A percentile compares a stretch with the other conserved stretches of the same genome.
Evolutionary conservation across 2,329 filamentous ascomycete species (phyloP).

Genomic region (Paracoccidioides lutzii): DNA sequence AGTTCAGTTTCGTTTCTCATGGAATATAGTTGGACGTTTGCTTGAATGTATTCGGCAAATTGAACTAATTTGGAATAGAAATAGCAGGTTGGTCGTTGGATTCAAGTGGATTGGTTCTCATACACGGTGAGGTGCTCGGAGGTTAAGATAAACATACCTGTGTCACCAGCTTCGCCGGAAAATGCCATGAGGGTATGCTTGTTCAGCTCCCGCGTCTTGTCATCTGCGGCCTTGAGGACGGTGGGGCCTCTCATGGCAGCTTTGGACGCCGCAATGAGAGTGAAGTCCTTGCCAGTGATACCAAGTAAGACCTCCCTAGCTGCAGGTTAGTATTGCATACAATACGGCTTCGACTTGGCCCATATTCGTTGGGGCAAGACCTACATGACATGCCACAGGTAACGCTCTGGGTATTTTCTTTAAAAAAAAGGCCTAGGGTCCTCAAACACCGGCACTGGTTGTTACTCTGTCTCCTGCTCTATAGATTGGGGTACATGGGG

Average conservation of each 20-base stretch:
- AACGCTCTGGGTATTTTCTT: background rate
- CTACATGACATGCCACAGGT: background rate
- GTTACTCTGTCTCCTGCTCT: background rate
- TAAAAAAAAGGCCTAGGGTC: background rate
- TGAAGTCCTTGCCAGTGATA: slow-evolving; percentile 98
- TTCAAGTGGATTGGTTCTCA: background rate
- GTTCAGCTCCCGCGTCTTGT: slow-evolving; percentile 91
- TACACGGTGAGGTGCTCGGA: background rate
- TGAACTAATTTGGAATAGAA: slow-evolving; percentile 50
- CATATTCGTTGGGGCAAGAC: background rate
- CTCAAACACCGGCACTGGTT: background rate
- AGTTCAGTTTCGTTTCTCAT: slow-evolving; percentile 96
- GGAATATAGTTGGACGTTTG: slow-evolving; percentile 93
- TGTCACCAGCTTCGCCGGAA: slow-evolving; percentile 92
- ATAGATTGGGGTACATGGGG: background rate
- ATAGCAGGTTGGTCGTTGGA: background rate
- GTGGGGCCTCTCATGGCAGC: slow-evolving; percentile 96
- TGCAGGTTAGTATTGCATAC: background rate
- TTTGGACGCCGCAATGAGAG: slow-evolving; percentile 93
- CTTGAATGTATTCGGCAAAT: slow-evolving; percentile 98
- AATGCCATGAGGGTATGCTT: slow-evolving; percentile 91
- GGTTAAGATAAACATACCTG: slow-evolving; percentile 41
- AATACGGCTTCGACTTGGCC: background rate
- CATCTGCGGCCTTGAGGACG: slow-evolving; percentile 85
- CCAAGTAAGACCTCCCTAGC: slow-evolving; percentile 90